Base-by-base conservation (phyloP, 176 grass and related monocot genomes). In the Poa annua region DNA sequence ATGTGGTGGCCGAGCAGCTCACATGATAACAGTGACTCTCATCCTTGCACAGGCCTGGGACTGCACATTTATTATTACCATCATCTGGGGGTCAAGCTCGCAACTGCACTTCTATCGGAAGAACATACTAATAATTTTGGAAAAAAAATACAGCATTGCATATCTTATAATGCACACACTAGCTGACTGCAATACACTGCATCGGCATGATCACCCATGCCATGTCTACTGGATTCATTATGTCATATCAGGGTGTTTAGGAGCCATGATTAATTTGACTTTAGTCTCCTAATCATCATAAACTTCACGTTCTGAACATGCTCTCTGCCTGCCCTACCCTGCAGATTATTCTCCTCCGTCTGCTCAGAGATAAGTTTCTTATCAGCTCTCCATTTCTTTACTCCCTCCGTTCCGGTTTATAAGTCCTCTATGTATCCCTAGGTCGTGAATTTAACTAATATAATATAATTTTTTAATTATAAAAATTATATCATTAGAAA, bases 11-110 rank as follows among this genome's bases (percentile, higher is more conserved):
- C 8, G 19, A 45, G 10, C 42, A 45, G 42, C 32, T 83, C 88
- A 87, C 88, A 70, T 53, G 84, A 75, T 70, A 75, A 20, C 51
- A 42, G 4, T 84, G 84, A 87, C 26, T 17, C 88, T 35, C 84
- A 76, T 79, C 84, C 68, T 25, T 25, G 39, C 50, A 34, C 21
- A n/a, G 47, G 10, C 49, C 15, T 36, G 26, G 39, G 11, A 67
- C 68, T 35, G 66, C 65, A 20, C 34, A 76, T 82, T 89, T 35
- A 24, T 62, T 26, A 17, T 45, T 45, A 45, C 53, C 67, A 33
- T 86, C 44, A 15, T 63, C 60, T 7, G 35, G 66, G 19, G 76
- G 69, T 20, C 53, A 63, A 35, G 10, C 69, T 85, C 56, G 47
- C 56, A 66, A 36, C 55, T 86, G 38, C 20, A 61, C 10, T 53